Percentiles rank a stretch among this genome's conserved stretches.
Conservation (phyloP, 1,284 basidiomycete genomes). For the Ceratobasidium sp. region DNA sequence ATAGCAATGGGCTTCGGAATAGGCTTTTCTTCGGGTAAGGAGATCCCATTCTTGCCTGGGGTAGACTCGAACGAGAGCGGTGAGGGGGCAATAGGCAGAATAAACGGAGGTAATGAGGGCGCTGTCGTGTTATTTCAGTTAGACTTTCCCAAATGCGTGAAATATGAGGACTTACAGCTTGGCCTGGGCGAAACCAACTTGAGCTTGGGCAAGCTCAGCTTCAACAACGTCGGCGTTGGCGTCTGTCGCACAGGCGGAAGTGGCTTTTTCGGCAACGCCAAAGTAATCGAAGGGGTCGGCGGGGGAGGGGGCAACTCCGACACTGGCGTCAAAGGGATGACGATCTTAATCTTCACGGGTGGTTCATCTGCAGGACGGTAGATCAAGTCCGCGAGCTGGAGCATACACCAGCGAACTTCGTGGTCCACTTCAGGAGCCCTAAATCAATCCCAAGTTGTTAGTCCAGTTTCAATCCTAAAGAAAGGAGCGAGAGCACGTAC, state of each 20-base stretch:
- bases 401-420: conserved; percentile 88
- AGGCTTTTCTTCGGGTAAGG: conserved; percentile 8
- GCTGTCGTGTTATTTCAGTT: not conserved
- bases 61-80: conserved; percentile 37
- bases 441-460: conserved; percentile 21
- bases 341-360: conserved; percentile 85
- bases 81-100: conserved; percentile 22
- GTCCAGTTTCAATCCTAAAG: conserved; percentile 11
- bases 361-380: conserved; percentile 85
- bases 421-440: conserved; percentile 81
- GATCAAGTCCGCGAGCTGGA: conserved; percentile 92
- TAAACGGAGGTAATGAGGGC: conserved; percentile 14
- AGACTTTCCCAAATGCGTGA: not conserved
- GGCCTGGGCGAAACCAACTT: conserved; percentile 27
- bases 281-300: conserved; percentile 20
- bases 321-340: conserved; percentile 75
- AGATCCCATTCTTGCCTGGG: conserved; percentile 15
- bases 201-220: conserved; percentile 38
- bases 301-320: conserved; percentile 56
- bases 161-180: conserved; percentile 2
- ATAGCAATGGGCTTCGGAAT: not conserved
- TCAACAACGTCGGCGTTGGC: conserved; percentile 27
- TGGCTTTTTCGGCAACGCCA: conserved; percentile 32
- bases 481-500: conserved; percentile 60
- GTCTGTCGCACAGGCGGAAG: conserved; percentile 28